These are phyloP conservation scores for Aspergillus sp. DNA, from an alignment of 2,329 filamentous ascomycete genomes.

Conservation along the genomic window DNA sequence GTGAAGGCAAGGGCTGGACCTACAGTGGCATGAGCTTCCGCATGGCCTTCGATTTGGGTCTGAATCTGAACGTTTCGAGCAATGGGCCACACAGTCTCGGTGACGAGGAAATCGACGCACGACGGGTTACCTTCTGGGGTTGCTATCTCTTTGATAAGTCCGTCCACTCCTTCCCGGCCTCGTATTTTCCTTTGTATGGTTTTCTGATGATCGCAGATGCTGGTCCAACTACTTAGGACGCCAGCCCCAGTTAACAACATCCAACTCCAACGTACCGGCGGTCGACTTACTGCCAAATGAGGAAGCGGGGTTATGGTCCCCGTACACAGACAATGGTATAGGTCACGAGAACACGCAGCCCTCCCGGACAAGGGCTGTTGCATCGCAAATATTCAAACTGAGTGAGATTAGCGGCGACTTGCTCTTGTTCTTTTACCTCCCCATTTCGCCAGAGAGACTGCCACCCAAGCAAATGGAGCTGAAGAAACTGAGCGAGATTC, in stretches of 20 bases:
- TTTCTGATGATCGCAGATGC: slow-evolving; percentile 44
- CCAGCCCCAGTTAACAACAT: slow-evolving; percentile 73
- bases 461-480: slow-evolving; percentile 73
- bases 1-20: slow-evolving; percentile 94
- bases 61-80: slow-evolving; percentile 73
- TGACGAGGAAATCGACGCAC: slow-evolving; percentile 79
- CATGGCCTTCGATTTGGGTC: slow-evolving; percentile 88
- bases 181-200: neutral
- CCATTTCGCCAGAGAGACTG: slow-evolving; percentile 52
- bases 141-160: slow-evolving; percentile 95
- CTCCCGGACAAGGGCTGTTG: slow-evolving; percentile 71
- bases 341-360: slow-evolving; percentile 67
- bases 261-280: slow-evolving; percentile 74
- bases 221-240: slow-evolving; percentile 97
- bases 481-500: slow-evolving; percentile 86
- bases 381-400: slow-evolving; percentile 70
- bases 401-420: slow-evolving; percentile 93
- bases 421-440: slow-evolving; percentile 84
- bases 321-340: slow-evolving; percentile 77
- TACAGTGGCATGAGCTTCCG: slow-evolving; percentile 98
- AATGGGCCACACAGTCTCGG: slow-evolving; percentile 57
- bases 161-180: slow-evolving; percentile 12
- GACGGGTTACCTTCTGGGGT: slow-evolving; percentile 92
- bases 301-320: slow-evolving; percentile 76
- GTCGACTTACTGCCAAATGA: slow-evolving; percentile 86